Percentiles rank a stretch among this genome's conserved stretches.
phyloP scores from a whole-genome alignment of 352 stramenopile genomes.

The Saprolegnia parasitica region DNA sequence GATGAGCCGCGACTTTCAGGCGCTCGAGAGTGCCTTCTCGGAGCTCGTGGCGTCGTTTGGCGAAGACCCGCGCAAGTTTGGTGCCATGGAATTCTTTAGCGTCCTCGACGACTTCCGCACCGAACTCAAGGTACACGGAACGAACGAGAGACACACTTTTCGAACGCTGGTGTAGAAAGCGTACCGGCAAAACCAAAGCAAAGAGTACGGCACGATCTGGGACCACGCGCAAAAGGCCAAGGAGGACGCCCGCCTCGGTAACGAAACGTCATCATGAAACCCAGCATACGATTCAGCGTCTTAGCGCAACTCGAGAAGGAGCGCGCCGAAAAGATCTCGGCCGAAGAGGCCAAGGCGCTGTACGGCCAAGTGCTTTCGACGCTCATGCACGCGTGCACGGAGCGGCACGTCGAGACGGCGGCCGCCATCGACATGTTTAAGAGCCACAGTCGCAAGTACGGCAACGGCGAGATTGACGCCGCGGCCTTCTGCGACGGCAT shows the following conservation, averaged over 20 bases:
- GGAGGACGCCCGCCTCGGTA: not conserved
- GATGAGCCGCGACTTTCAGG: constrained; percentile 65
- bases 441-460: constrained; percentile 24
- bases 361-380: constrained; percentile 22
- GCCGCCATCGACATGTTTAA: constrained; percentile 15
- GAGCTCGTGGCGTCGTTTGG: constrained; percentile 79
- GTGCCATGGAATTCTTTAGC: constrained; percentile 77
- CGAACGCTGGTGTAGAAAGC: constrained; percentile 42
- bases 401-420: constrained; percentile 8
- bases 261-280: not conserved
- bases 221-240: constrained; percentile 31
- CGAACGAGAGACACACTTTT: not conserved
- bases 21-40: constrained; percentile 66
- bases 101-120: constrained; percentile 80
- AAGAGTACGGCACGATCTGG: constrained; percentile 77
- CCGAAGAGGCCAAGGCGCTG: constrained; percentile 39
- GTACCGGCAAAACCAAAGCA: constrained; percentile 83
- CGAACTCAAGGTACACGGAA: constrained; percentile 58
- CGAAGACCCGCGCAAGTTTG: constrained; percentile 74
- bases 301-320: constrained; percentile 48
- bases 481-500: constrained; percentile 17
- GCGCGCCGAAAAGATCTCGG: constrained; percentile 50
- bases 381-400: not conserved
- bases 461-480: constrained; percentile 13
- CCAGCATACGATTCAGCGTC: not conserved